A percentile compares a stretch with the other conserved stretches of the same genome.
Evolutionary conservation across 352 stramenopile genomes (phyloP).

Genomic region (Phytophthora syringae): DNA sequence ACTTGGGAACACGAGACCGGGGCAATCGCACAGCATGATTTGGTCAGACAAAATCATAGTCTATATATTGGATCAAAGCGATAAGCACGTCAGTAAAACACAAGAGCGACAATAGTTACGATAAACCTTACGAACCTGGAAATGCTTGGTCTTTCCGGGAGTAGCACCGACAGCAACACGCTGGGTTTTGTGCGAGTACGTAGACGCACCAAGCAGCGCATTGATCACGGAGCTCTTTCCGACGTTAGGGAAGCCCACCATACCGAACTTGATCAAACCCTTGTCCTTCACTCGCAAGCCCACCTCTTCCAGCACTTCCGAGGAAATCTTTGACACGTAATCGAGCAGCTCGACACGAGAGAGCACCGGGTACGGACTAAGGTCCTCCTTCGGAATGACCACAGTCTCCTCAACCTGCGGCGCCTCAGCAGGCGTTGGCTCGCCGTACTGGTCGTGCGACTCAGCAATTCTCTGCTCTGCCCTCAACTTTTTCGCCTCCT

Average conservation of each 20-base stretch:
- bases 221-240: slow-evolving; percentile 99
- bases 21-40: slow-evolving; percentile 99
- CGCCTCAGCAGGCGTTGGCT: slow-evolving; percentile 25
- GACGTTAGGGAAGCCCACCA: slow-evolving; percentile 99
- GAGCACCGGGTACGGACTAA: slow-evolving; percentile 63
- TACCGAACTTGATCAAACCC: slow-evolving; percentile 93
- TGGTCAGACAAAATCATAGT: slow-evolving; percentile 96
- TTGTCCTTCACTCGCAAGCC: slow-evolving; percentile 84
- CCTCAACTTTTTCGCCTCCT: slow-evolving; percentile 70
- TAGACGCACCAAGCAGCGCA: slow-evolving; percentile 96
- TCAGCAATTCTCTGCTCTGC: slow-evolving; percentile 47
- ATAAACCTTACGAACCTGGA: slow-evolving; percentile 80
- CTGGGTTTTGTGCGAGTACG: slow-evolving; percentile 94
- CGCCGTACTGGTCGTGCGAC: slow-evolving; percentile 45
- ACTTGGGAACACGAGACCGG: slow-evolving; percentile 99
- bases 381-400: background rate
- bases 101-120: background rate
- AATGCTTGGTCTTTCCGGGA: slow-evolving; percentile 99
- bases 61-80: slow-evolving; percentile 34
- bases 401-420: slow-evolving; percentile 4
- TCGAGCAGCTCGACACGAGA: slow-evolving; percentile 81
- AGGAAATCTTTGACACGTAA: slow-evolving; percentile 66
- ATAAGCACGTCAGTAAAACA: slow-evolving; percentile 3
- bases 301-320: slow-evolving; percentile 59
- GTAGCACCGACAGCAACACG: slow-evolving; percentile 97